Evolutionary conservation across 1,284 basidiomycete genomes (phyloP).

Genomic region (Irpex sp.): DNA sequence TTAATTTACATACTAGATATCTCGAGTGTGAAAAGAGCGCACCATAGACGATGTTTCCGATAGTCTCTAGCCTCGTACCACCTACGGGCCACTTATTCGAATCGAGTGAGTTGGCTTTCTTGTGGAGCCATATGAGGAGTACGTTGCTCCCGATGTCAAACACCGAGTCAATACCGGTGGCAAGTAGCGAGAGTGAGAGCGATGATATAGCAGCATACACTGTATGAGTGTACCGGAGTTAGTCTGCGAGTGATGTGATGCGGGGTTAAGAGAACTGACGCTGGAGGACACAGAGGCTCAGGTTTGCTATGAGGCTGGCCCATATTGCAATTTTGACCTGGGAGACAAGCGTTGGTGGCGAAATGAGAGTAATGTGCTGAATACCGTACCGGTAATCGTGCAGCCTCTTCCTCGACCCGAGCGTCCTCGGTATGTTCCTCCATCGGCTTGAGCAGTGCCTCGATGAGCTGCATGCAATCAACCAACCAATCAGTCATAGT

Average conservation of each 20-base stretch:
- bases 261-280: slow-evolving; percentile 37
- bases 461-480: slow-evolving; percentile 60
- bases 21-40: slow-evolving; percentile 23
- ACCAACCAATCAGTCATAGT: slow-evolving; percentile 5
- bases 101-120: slow-evolving; percentile 72
- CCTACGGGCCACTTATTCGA: slow-evolving; percentile 88
- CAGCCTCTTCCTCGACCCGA: slow-evolving; percentile 56
- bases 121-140: slow-evolving; percentile 80
- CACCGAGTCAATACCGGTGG: slow-evolving; percentile 85
- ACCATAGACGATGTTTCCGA: slow-evolving; percentile 90
- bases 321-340: slow-evolving; percentile 88
- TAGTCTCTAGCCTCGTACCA: slow-evolving; percentile 87
- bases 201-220: slow-evolving; percentile 88
- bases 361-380: not conserved
- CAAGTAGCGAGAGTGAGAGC: slow-evolving; percentile 83
- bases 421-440: slow-evolving; percentile 80
- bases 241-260: not conserved
- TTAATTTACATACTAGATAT: not conserved
- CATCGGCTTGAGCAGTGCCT: slow-evolving; percentile 83
- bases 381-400: slow-evolving; percentile 57
- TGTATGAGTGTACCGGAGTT: slow-evolving; percentile 24
- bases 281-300: slow-evolving; percentile 66
- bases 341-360: slow-evolving; percentile 21
- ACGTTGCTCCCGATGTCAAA: slow-evolving; percentile 93
- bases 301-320: slow-evolving; percentile 78